These are phyloP conservation scores for Aspergillus transmontanensis DNA, from an alignment of 2,329 filamentous ascomycete genomes.

Conservation along the genomic window DNA sequence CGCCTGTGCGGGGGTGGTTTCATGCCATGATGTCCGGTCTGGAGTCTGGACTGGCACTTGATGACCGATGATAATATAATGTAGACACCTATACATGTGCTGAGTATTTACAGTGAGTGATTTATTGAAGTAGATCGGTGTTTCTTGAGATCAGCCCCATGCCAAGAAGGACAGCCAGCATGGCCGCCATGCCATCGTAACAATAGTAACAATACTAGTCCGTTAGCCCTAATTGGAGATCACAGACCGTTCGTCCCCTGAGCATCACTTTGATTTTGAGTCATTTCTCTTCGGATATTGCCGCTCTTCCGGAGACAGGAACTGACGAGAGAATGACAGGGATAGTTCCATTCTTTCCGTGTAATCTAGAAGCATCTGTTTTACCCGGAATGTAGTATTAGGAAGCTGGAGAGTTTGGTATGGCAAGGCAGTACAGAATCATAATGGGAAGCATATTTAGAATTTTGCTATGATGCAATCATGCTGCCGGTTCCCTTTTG, in stretches of 20 bases:
- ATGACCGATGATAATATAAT: too few species aligned
- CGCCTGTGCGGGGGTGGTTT: background rate
- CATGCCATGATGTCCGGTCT: background rate
- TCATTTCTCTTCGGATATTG: conserved; percentile 2
- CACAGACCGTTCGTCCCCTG: background rate
- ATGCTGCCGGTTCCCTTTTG: conserved; percentile 9
- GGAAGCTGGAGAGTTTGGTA: background rate
- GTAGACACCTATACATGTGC: too few species aligned
- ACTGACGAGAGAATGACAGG: background rate
- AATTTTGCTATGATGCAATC: conserved; percentile 18
- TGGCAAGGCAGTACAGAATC: background rate
- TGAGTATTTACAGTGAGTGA: background rate
- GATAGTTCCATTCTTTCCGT: background rate
- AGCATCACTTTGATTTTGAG: background rate
- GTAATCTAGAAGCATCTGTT: background rate
- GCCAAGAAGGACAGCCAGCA: background rate
- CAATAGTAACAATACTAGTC: background rate
- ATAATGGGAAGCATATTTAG: background rate
- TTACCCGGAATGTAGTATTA: background rate
- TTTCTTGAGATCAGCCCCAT: background rate
- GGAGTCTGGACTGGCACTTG: background rate
- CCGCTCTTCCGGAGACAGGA: background rate
- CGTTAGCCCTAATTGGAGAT: background rate
- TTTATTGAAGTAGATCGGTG: background rate
- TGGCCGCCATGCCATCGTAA: background rate